Base-by-base conservation (phyloP, 352 stramenopile genomes). In the Phytophthora cryptogea region DNA sequence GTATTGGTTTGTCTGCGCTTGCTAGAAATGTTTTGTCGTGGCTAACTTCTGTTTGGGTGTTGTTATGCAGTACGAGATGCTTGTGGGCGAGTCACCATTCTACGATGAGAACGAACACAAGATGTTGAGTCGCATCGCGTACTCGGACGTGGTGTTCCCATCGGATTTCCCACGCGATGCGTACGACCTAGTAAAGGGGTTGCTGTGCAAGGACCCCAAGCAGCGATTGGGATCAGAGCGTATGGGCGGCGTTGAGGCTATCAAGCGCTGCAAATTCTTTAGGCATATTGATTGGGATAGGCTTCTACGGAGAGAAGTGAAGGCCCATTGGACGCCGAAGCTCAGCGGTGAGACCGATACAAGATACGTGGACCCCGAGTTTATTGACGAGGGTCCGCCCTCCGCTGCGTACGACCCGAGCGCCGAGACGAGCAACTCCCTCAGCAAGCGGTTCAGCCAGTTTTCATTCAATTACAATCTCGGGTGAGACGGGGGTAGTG, bases 391-490 rank as follows among this genome's bases (percentile, higher is more conserved):
- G 52, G 87, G 83, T 2, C 87, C 87, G 4, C 85, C 85, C 35
- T 94, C 87, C 8, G 87, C 87, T 31, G 80, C 80, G 3, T 87
- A 92, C 62, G 86, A 94, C 59, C 79, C 85, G 26, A 92, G 79
- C 44, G 63, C 76, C 16, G 68, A 74, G 16, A 55, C 70, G 13
- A 80, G 77, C 48, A 89, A 88, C 30, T 86, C 79, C 30, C 72
- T 76, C 32, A 94, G 84, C 76, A 90, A 90, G 52, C 83, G 87
- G 28, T 96, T 96, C 45, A 96, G 87, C 61, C 87, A 96, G 67
- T 96, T 96, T 61, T 93, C 83, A 52, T 96, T 96, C 70, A 93
- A 94, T 71, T 93, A 91, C 64, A 90, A 86, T 52, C 71, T 91
- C 53, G 68, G 63, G 32, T 78, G 60, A 72, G 49, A 60, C 32